Evolutionary conservation across 1,139 yeast species (phyloP), one percentile per base, ranked within the genome.

Genomic region (Magnusiomyces paraingens): DNA sequence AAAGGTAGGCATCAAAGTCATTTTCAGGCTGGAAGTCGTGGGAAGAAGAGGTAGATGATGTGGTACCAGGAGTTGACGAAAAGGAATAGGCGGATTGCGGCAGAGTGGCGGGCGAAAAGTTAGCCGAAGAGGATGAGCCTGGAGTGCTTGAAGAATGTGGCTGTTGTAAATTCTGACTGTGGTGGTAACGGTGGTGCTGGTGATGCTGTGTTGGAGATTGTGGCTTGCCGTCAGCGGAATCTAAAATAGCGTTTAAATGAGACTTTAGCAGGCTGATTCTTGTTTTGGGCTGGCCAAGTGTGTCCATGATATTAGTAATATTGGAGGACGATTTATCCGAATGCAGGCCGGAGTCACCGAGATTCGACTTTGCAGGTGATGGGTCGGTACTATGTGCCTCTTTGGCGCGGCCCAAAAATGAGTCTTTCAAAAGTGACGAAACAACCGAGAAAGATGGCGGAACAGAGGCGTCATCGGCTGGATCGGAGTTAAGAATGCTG

Each of bases 391-490:
- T 20, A 11, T 5, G 5, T 6, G 35, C 12, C 8, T 10, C 36
- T 22, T 47, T 47, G 10, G 40, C 39, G 5, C 29, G 22, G 18
- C 38, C 50, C 5, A 35, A 4, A 47, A 21, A 47, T 20, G 50
- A 38, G n/a, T 47, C 50, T 22, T 47, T 47, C 3, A 47, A 32
- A 6, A 47, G n/a, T 10, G 50, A 47, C 2, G 50, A 47, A 14
- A 47, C 44, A 6, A 47, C 50, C 10, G 44, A 47, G 21, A 47
- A 47, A 5, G 50, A 47, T 18, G 43, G 15, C 3, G 50, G 50
- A 8, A 47, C 39, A 4, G 38, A 21, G n/a, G 50, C 14, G 14
- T 41, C 22, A 12, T 41, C 22, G n/a, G 50, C 21, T 2, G 44
- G n/a, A 17, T 47, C 50, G 3, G 22, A 5, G 38, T 47, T 47